phyloP scores from a whole-genome alignment of 495 filamentous ascomycete genomes.

The Tuber borchii region DNA sequence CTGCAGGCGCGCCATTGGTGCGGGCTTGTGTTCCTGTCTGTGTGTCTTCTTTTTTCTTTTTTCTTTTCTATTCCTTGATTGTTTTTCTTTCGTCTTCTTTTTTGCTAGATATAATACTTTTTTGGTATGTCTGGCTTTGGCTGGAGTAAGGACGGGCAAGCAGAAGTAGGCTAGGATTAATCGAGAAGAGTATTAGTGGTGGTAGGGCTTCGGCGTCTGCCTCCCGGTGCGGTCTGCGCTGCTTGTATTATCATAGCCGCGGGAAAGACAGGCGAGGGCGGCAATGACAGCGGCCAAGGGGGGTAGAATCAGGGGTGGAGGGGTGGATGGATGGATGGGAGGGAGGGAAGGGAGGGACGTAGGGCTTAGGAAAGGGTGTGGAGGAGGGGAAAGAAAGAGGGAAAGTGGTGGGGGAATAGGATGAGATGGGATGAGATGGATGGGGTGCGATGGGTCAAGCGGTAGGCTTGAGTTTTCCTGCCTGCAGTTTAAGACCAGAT shows the following conservation, averaged over 20 bases:
- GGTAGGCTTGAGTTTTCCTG: not conserved
- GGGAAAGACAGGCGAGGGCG: not conserved
- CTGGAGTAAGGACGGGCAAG: not conserved
- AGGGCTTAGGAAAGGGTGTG: not conserved
- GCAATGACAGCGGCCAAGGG: not conserved
- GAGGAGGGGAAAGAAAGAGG: not conserved
- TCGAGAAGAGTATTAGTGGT: slow-evolving; percentile 14
- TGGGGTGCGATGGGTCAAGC: not conserved
- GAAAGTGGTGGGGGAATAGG: not conserved
- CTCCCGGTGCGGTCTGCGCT: not conserved
- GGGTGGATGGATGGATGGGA: not conserved
- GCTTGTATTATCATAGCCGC: not conserved
- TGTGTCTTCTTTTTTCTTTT: not conserved
- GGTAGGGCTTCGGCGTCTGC: not conserved
- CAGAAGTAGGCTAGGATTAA: slow-evolving; percentile 9
- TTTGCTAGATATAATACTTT: not conserved
- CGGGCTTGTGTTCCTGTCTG: not conserved
- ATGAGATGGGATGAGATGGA: not conserved
- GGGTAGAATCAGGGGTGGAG: not conserved
- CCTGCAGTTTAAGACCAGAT: not conserved
- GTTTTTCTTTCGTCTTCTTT: not conserved
- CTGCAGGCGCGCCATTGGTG: not conserved
- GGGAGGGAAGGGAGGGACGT: not conserved
- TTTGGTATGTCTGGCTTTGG: not conserved
- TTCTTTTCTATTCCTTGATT: not conserved